phyloP scores from a whole-genome alignment of 2,329 filamentous ascomycete species.

The Alternaria metachromatica region DNA sequence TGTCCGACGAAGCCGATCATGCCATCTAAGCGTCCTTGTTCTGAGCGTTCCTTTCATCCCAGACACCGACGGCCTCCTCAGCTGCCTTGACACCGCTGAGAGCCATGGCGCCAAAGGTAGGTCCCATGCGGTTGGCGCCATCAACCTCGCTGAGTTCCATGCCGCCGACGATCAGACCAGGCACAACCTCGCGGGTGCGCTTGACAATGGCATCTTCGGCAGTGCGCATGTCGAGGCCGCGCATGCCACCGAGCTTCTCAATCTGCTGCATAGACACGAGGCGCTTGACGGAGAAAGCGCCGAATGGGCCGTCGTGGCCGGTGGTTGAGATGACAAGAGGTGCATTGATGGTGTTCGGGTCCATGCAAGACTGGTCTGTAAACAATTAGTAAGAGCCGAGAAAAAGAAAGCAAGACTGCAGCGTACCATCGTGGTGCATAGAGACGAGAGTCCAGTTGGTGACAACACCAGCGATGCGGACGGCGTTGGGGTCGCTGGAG shows the following conservation, averaged over 20 bases:
- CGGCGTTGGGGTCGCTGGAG: slow-evolving; percentile 53
- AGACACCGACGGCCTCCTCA: slow-evolving; percentile 80
- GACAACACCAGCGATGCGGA: slow-evolving; percentile 86
- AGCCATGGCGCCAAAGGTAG: slow-evolving; percentile 89
- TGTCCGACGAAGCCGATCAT: background rate
- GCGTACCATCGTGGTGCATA: slow-evolving; percentile 56
- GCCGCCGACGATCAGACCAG: slow-evolving; percentile 88
- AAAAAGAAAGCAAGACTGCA: background rate
- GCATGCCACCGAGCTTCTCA: slow-evolving; percentile 87
- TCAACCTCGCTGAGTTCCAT: slow-evolving; percentile 95
- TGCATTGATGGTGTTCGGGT: slow-evolving; percentile 95
- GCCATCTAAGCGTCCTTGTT: slow-evolving; percentile 60
- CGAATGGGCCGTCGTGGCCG: slow-evolving; percentile 89
- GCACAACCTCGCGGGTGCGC: slow-evolving; percentile 84
- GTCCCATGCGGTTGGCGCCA: slow-evolving; percentile 89
- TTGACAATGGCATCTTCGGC: slow-evolving; percentile 96
- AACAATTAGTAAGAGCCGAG: slow-evolving; percentile 11
- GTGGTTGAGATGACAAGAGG: slow-evolving; percentile 88
- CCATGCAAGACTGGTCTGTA: slow-evolving; percentile 93
- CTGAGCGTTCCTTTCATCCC: slow-evolving; percentile 78
- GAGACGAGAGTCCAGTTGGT: slow-evolving; percentile 95
- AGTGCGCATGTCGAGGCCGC: slow-evolving; percentile 88
- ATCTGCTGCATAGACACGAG: slow-evolving; percentile 87
- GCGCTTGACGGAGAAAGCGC: slow-evolving; percentile 88
- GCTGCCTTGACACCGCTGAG: slow-evolving; percentile 88